Conservation (phyloP, 2,329 filamentous ascomycete genomes). For the Trichoderma sp. region DNA sequence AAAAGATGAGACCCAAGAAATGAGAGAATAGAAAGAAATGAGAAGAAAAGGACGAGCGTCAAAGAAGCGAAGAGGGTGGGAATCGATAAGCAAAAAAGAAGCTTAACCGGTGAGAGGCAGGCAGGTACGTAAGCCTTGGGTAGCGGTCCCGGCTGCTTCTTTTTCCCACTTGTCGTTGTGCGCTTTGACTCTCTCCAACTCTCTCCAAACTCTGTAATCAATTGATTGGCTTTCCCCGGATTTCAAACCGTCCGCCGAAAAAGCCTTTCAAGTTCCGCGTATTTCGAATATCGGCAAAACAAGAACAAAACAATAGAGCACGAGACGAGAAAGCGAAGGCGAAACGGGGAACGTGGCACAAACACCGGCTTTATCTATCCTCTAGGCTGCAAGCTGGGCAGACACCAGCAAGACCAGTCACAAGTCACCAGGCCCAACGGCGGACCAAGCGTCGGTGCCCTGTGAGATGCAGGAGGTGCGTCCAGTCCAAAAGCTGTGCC, state of each 20-base stretch:
- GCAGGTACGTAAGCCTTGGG: background rate
- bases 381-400: slow-evolving; percentile 2
- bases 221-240: background rate
- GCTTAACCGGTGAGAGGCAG: slow-evolving; percentile 1
- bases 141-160: background rate
- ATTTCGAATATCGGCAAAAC: background rate
- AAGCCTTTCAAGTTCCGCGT: background rate
- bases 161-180: background rate
- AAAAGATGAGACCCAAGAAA: background rate
- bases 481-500: background rate
- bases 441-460: slow-evolving; percentile 5
- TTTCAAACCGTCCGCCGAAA: background rate
- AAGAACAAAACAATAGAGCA: background rate
- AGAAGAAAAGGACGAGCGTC: background rate
- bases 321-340: background rate
- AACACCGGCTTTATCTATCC: background rate
- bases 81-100: slow-evolving; percentile 16
- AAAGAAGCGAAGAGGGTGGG: background rate
- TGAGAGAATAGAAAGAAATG: background rate
- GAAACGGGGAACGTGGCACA: background rate
- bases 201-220: background rate
- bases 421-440: background rate
- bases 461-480: slow-evolving; percentile 4
- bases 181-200: background rate
- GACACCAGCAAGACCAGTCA: background rate